These are phyloP conservation scores for Ananas comosus DNA, from an alignment of 176 grass and related monocot species.

Conservation along the genomic window DNA sequence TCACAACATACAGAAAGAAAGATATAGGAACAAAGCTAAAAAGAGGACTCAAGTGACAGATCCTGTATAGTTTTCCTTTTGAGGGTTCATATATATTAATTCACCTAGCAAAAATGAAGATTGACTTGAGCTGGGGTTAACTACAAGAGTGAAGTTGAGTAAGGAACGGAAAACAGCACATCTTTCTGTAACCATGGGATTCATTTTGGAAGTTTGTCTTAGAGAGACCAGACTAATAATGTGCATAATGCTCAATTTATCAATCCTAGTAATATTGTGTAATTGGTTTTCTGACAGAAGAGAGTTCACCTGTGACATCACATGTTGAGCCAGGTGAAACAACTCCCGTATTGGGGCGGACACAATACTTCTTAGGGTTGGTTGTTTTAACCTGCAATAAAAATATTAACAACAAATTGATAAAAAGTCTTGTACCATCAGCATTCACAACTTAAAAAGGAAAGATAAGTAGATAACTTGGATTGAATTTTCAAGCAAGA, in stretches of 20 bases:
- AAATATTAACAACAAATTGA: conserved; percentile 12
- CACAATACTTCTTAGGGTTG: conserved; percentile 95
- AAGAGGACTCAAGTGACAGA: too few species aligned
- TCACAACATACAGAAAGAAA: too few species aligned
- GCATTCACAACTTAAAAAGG: conserved; percentile 6
- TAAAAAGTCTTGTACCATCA: background rate
- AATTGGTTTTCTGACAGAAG: background rate
- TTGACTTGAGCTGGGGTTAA: too few species aligned
- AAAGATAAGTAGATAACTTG: background rate
- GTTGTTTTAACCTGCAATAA: conserved; percentile 83
- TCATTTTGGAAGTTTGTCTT: too few species aligned
- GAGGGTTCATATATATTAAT: too few species aligned
- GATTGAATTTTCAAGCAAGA: background rate
- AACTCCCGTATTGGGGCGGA: conserved; percentile 82
- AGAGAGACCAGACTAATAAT: background rate
- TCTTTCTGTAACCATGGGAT: too few species aligned
- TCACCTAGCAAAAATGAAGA: too few species aligned
- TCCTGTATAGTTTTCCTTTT: too few species aligned
- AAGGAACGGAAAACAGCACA: too few species aligned
- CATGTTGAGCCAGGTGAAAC: conserved; percentile 64
- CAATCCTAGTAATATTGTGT: background rate
- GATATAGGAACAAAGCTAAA: too few species aligned
- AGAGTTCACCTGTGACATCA: conserved; percentile 76
- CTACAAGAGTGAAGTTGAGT: too few species aligned
- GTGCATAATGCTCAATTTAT: background rate